Percentiles rank a stretch among this genome's conserved stretches.
Conservation (phyloP, 2,329 filamentous ascomycete genomes). For the Saccharata proteae region DNA sequence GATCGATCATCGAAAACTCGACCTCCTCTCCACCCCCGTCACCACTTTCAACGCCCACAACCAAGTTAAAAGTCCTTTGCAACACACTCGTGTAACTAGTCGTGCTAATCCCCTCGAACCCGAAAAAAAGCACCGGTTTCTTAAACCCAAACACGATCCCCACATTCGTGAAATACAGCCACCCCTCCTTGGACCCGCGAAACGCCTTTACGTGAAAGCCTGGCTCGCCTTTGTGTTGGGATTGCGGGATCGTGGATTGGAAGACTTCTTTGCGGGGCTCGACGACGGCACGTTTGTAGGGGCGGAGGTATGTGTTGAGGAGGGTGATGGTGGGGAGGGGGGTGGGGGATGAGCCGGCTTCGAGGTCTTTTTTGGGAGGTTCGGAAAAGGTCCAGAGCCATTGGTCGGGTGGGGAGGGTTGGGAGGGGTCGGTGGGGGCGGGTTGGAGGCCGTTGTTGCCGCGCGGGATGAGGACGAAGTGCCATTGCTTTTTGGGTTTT, state of each 20-base stretch:
- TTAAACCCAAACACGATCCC: slow-evolving; percentile 55
- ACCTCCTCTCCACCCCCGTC: slow-evolving; percentile 34
- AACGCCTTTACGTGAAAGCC: slow-evolving; percentile 53
- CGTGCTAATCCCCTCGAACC: slow-evolving; percentile 45
- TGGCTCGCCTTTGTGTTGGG: slow-evolving; percentile 50
- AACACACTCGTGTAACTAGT: slow-evolving; percentile 53
- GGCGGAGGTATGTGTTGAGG: slow-evolving; percentile 29
- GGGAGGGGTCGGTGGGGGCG: slow-evolving; percentile 25
- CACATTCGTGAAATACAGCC: slow-evolving; percentile 48
- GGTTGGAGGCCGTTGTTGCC: slow-evolving; percentile 37
- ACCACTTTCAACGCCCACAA: slow-evolving; percentile 23
- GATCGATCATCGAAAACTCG: slow-evolving; percentile 55
- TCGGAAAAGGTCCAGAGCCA: slow-evolving; percentile 51
- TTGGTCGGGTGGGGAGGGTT: slow-evolving; percentile 36
- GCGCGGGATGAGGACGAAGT: slow-evolving; percentile 48
- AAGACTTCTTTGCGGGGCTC: slow-evolving; percentile 46
- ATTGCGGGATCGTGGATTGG: slow-evolving; percentile 46
- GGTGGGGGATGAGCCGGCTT: slow-evolving; percentile 31
- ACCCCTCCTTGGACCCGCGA: slow-evolving; percentile 54
- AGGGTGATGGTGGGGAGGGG: slow-evolving; percentile 35
- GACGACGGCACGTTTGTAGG: slow-evolving; percentile 35
- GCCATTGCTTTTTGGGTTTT: slow-evolving; percentile 50
- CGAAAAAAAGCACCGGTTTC: slow-evolving; percentile 51
- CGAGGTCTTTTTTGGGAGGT: slow-evolving; percentile 31
- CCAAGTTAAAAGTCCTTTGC: slow-evolving; percentile 54